These are phyloP conservation scores for Ensete glaucum DNA, from an alignment of 176 grass and related monocot species.

Conservation along the genomic window DNA sequence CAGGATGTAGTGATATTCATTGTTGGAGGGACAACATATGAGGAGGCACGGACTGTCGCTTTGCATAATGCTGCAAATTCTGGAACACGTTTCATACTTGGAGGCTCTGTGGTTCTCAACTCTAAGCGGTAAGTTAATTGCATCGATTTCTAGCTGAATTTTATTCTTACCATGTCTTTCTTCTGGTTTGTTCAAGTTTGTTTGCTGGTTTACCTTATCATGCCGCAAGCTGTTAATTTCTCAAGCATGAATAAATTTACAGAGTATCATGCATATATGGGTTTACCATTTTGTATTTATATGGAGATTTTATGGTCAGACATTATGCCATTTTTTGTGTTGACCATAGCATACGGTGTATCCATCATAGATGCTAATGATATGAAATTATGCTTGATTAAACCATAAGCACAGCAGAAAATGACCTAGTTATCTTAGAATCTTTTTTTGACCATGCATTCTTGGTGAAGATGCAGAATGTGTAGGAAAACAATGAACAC, in stretches of 20 bases:
- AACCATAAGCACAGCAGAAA: background rate
- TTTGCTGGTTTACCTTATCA: background rate
- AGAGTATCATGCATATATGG: background rate
- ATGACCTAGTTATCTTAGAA: no score
- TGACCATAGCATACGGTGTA: background rate
- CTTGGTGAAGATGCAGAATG: background rate
- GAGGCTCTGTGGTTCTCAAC: conserved; percentile 79
- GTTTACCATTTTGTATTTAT: background rate
- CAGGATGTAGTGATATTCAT: conserved; percentile 98
- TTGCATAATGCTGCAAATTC: conserved; percentile 69
- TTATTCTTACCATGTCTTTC: conserved; percentile 4
- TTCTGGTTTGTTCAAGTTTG: background rate
- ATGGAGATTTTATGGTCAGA: background rate
- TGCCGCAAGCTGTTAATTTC: background rate
- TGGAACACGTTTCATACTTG: conserved; percentile 89
- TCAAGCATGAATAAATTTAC: background rate
- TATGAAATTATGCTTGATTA: background rate
- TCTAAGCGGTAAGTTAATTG: conserved; percentile 55
- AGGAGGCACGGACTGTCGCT: conserved; percentile 79
- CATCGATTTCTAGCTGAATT: background rate
- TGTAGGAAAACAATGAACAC: background rate
- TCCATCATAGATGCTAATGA: background rate
- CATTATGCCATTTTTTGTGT: background rate
- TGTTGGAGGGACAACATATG: conserved; percentile 90
- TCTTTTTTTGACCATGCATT: no score